Conservation (phyloP, 495 filamentous ascomycete species). For the Podospora pseudopauciseta region DNA sequence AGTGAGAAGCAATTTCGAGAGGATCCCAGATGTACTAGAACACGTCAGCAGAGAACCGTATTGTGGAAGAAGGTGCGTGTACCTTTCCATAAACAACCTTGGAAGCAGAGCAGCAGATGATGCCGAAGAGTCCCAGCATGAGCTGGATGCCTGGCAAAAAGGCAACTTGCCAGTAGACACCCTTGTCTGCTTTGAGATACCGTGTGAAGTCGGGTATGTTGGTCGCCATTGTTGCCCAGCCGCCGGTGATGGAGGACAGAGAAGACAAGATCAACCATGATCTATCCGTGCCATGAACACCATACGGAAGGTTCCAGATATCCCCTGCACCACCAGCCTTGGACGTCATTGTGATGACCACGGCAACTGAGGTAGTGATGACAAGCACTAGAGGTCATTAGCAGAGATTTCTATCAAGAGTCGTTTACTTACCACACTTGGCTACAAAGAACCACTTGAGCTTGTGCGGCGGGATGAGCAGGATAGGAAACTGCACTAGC, state of each 20-base stretch:
- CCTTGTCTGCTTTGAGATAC: constrained; percentile 50
- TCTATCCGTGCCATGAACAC: constrained; percentile 23
- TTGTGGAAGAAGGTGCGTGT: too few species aligned
- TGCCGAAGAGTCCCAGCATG: constrained; percentile 48
- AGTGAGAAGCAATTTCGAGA: constrained; percentile 50
- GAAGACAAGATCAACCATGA: constrained; percentile 34
- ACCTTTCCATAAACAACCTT: constrained; percentile 50
- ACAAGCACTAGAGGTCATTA: constrained; percentile 31
- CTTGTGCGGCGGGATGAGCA: constrained; percentile 49
- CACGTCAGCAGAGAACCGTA: too few species aligned
- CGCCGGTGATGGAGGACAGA: constrained; percentile 32
- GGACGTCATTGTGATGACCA: constrained; percentile 43
- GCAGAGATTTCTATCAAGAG: too few species aligned
- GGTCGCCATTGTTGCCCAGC: constrained; percentile 34
- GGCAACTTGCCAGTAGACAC: constrained; percentile 53
- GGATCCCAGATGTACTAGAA: constrained; percentile 54
- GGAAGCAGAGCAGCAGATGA: constrained; percentile 48
- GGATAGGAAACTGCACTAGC: constrained; percentile 47
- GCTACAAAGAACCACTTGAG: constrained; percentile 50
- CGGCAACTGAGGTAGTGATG: constrained; percentile 37
- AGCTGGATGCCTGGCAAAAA: constrained; percentile 57
- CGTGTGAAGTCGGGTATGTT: constrained; percentile 60
- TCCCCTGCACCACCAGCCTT: constrained; percentile 44
- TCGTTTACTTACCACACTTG: constrained; percentile 35
- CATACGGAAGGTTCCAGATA: constrained; percentile 44